Base-by-base conservation (phyloP, 768 basidiomycete genomes). In the Leccinellum albellum region DNA sequence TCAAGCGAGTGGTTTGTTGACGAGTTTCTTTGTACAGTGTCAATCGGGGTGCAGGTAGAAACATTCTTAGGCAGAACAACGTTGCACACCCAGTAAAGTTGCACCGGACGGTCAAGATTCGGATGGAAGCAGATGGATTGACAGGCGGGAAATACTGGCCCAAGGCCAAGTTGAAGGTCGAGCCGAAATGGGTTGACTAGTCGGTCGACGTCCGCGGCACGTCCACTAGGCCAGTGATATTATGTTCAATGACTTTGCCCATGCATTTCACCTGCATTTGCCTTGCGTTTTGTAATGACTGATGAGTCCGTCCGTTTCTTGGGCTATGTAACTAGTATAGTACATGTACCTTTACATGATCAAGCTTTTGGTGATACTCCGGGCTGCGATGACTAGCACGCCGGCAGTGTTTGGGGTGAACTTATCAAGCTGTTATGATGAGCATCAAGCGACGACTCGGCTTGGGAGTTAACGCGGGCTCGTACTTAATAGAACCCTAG, bases 111-210 rank as follows among this genome's bases (percentile, higher is more conserved):
- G 82, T 83, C 54, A 71, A 72, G 60, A 61, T 78, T 58, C 75
- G 85, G 55, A 76, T 84, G 76, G 80, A 83, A 26, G 79, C 84
- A 1, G 64, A 73, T 26, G 70, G 72, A 1, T 52, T 72, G 40
- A n/a, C 20, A 6, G 65, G 20, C 1, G 68, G 69, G 1, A 70
- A 68, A 51, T 82, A 82, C 57, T 64, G 56, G 51, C 81, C 81
- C 6, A 72, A 64, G 45, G 75, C 79, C 4, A 70, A 70, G 50
- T 67, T 77, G 54, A 66, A 63, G 51, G 65, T 74, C 17, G 61
- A 75, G 44, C 75, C 76, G 0, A 59, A 62, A 24, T 81, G 77
- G 77, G 68, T 80, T 31, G 74, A 76, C 61, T 82, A 63, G n/a
- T 40, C 21, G 20, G 0, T 29, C 35, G 13, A 1, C 14, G 10